Evolutionary conservation across 2,329 filamentous ascomycete genomes (phyloP).

Genomic region (Monosporascus ibericus): DNA sequence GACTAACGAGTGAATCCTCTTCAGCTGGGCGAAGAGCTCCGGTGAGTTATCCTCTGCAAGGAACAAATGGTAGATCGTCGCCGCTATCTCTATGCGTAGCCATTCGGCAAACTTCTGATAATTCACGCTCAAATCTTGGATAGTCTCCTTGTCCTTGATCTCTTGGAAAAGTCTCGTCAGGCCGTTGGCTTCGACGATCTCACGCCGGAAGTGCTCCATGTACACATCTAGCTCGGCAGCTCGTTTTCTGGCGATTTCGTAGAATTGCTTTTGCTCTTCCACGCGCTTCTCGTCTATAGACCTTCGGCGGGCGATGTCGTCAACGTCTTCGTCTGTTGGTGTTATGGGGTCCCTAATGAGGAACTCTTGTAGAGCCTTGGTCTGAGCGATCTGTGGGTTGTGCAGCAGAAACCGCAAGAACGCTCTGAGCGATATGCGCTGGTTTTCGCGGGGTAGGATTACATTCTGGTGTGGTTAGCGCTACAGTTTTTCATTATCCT

Average conservation of each 20-base stretch:
- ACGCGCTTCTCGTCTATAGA: slow-evolving; percentile 80
- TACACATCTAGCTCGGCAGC: slow-evolving; percentile 93
- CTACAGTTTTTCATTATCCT: slow-evolving; percentile 9
- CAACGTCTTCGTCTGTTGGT: slow-evolving; percentile 73
- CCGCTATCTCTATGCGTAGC: slow-evolving; percentile 93
- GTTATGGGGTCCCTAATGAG: slow-evolving; percentile 66
- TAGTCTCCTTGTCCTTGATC: slow-evolving; percentile 82
- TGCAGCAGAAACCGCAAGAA: slow-evolving; percentile 83
- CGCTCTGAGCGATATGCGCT: slow-evolving; percentile 84
- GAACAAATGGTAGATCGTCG: slow-evolving; percentile 95
- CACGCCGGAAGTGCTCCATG: slow-evolving; percentile 82
- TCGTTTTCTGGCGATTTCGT: slow-evolving; percentile 86
- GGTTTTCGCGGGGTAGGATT: slow-evolving; percentile 75
- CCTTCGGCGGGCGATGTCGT: slow-evolving; percentile 75
- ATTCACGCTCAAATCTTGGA: slow-evolving; percentile 83
- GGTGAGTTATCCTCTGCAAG: slow-evolving; percentile 97
- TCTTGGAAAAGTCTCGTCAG: slow-evolving; percentile 89
- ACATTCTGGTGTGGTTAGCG: slow-evolving; percentile 40
- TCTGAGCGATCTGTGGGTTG: slow-evolving; percentile 76
- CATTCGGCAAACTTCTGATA: slow-evolving; percentile 98
- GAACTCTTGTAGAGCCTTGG: slow-evolving; percentile 80
- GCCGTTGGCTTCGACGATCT: slow-evolving; percentile 68
- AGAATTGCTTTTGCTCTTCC: slow-evolving; percentile 89
- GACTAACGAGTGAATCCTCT: slow-evolving; percentile 88
- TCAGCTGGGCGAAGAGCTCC: slow-evolving; percentile 89